phyloP scores from a whole-genome alignment of 2,329 filamentous ascomycete genomes.

The Pseudogymnoascus sp. region DNA sequence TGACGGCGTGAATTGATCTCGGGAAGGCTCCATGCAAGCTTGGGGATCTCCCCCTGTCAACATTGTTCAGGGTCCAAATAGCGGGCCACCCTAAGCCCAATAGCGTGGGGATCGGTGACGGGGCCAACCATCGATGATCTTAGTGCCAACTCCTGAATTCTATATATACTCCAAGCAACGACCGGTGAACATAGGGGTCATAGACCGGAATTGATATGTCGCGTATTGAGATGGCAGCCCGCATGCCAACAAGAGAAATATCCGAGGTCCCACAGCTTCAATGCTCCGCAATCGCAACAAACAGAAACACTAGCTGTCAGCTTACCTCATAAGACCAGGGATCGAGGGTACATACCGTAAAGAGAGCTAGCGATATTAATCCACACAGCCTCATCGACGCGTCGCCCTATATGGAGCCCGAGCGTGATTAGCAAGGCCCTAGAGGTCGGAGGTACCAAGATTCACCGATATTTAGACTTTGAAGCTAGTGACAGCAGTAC shows the following conservation, averaged over 20 bases:
- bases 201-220: background rate
- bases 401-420: background rate
- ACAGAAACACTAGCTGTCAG: background rate
- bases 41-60: background rate
- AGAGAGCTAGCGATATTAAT: background rate
- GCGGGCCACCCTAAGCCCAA: background rate
- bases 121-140: background rate
- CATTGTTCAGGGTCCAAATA: background rate
- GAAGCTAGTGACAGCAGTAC: background rate
- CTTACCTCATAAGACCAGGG: background rate
- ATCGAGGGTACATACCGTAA: background rate
- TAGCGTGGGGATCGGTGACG: background rate
- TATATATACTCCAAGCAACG: background rate
- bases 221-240: background rate
- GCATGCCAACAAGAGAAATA: background rate
- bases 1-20: no score
- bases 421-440: background rate
- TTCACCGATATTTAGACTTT: conserved; percentile 1
- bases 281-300: background rate
- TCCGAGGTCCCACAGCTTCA: background rate
- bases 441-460: background rate
- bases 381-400: background rate
- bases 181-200: background rate
- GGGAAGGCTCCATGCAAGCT: background rate
- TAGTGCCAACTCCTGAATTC: background rate